Evolutionary conservation across 768 basidiomycete genomes (phyloP), one percentile per base, ranked within the genome.

Genomic region (Rhodotorula babjevae): DNA sequence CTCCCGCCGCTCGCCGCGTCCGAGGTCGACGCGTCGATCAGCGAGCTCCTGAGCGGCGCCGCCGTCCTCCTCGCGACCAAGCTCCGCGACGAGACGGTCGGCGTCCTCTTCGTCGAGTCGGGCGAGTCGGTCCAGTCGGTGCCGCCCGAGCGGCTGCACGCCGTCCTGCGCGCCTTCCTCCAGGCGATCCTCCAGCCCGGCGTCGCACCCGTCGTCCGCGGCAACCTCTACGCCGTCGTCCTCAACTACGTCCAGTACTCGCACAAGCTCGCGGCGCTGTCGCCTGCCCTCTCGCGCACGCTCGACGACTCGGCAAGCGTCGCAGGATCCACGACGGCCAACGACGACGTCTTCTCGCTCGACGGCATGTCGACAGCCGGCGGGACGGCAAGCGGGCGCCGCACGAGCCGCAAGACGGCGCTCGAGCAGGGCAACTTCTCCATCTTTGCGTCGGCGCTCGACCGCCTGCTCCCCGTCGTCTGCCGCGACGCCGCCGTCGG

Each of bases 401-500:
- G 65, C 18, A 9, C 50, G 59, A 44, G 40, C 47, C 31, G 65
- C 23, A 50, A 63, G 36, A 81, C 85, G 27, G 80, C 85, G 1
- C 82, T 93, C 40, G 86, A 90, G 68, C 78, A 81, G 10, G 87
- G 88, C 9, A 89, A 88, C 72, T 79, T 93, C 18, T 81, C 85
- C 0, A 83, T 89, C 67, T 82, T 98, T 79, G 89, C 88, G 76
- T 81, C 84, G 11, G 84, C 84, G 49, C 84, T 89, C 77, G 94
- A 95, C 65, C 85, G 89, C 11, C 81, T 97, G 29, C 84, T 93
- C 0, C 82, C 87, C 0, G 84, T 87, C 50, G 84, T 95, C 52
- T 87, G 91, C 31, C 85, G 92, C n/a, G 95, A 98, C 78, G 93
- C 93, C 2, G 90, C 92, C 65, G 93, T 96, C 74, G 94, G 93